These are phyloP conservation scores for Fragilaria crotonensis DNA, from an alignment of 108 stramenopile genomes.

Conservation along the genomic window DNA sequence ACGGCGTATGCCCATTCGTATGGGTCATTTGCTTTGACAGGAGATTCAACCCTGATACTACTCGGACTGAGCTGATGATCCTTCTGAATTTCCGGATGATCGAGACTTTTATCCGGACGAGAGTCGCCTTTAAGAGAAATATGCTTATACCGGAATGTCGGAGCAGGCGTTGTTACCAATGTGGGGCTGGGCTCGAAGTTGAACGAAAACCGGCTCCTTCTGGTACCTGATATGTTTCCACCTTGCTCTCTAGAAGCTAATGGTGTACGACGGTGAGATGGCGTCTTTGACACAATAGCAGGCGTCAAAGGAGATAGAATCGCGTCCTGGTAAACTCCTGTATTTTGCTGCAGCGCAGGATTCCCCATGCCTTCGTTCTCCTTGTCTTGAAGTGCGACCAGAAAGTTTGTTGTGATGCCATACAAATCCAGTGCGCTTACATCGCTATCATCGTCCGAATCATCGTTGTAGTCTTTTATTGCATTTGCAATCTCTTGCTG, in stretches of 20 bases:
- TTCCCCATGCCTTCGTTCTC: neutral
- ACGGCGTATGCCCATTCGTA: conserved; percentile 17
- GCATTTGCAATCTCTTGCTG: conserved; percentile 7
- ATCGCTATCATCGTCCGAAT: conserved; percentile 1
- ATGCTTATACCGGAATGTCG: neutral
- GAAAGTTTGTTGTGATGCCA: neutral
- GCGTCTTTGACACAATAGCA: neutral
- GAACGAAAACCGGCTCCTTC: neutral
- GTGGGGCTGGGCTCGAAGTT: neutral
- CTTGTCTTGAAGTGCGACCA: neutral
- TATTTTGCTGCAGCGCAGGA: neutral
- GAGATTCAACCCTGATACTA: neutral
- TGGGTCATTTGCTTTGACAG: conserved; percentile 5
- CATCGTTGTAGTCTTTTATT: neutral
- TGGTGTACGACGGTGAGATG: neutral
- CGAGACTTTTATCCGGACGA: neutral
- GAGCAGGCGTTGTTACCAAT: neutral
- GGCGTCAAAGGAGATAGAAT: neutral
- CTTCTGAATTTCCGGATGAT: neutral
- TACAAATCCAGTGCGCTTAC: neutral
- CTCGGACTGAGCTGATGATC: neutral
- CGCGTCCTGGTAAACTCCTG: neutral
- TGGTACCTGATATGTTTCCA: no score
- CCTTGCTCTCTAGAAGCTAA: neutral
- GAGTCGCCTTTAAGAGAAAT: neutral